Conservation (phyloP, 2,329 filamentous ascomycete genomes). For the Xylaria sp. region DNA sequence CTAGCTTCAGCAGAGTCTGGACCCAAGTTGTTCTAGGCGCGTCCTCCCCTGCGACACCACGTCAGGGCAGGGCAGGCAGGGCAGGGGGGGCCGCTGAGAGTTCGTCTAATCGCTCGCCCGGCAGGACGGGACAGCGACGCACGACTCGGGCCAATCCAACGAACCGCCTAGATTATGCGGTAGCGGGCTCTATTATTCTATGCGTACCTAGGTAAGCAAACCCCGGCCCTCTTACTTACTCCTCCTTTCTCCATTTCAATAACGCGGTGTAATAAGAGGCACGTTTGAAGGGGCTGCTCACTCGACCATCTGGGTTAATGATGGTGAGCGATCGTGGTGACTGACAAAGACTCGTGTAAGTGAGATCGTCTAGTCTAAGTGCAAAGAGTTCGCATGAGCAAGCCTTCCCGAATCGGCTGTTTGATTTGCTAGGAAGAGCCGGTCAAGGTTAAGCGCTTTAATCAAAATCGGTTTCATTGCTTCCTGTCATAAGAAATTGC, state of each 20-base stretch:
- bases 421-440: slow-evolving; percentile 15
- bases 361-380: too few species aligned
- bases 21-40: slow-evolving; percentile 31
- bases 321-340: neutral
- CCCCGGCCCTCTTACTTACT: slow-evolving; percentile 15
- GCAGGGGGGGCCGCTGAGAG: slow-evolving; percentile 5
- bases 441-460: slow-evolving; percentile 13
- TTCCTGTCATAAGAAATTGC: neutral
- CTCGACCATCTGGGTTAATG: slow-evolving; percentile 3
- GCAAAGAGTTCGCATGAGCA: slow-evolving; percentile 25
- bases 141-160: slow-evolving; percentile 7
- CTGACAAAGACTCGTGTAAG: too few species aligned
- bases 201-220: too few species aligned
- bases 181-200: neutral
- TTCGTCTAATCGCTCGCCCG: slow-evolving; percentile 24
- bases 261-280: slow-evolving; percentile 34
- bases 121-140: slow-evolving; percentile 19
- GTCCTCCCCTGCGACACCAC: slow-evolving; percentile 28
- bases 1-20: slow-evolving; percentile 34
- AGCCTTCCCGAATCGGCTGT: neutral
- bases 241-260: slow-evolving; percentile 12
- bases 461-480: slow-evolving; percentile 16
- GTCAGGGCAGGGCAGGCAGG: slow-evolving; percentile 14
- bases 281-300: slow-evolving; percentile 33
- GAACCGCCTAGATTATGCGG: neutral